These are phyloP conservation scores for Chlamydomonas schloesseri DNA, from an alignment of 139 green algal species.

Conservation along the genomic window DNA sequence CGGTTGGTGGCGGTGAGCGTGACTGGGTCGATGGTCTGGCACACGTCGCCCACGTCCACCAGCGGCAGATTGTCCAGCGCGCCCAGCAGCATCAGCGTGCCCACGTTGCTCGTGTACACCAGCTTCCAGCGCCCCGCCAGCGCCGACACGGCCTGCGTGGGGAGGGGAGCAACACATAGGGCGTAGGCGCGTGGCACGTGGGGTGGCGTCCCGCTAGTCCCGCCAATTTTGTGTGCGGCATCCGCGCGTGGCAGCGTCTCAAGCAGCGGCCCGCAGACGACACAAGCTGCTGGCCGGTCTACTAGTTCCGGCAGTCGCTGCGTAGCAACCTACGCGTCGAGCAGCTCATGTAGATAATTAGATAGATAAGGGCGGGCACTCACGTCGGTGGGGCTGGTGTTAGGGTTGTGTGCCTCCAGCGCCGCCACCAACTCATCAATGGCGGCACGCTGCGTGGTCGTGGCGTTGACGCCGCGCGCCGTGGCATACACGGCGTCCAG, in stretches of 20 bases:
- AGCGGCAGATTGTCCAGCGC: constrained; percentile 62
- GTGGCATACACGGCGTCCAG: constrained; percentile 75
- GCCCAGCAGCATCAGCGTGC: constrained; percentile 68
- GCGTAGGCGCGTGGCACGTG: neutral
- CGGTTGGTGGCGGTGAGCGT: neutral
- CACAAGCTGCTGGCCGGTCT: too few relatives aligned
- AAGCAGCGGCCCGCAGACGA: too few relatives aligned
- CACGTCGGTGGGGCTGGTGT: constrained; percentile 30
- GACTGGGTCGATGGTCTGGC: constrained; percentile 47
- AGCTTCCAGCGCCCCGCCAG: constrained; percentile 68
- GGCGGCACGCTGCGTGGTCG: constrained; percentile 50
- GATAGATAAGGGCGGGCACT: too few relatives aligned
- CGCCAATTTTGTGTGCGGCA: too few relatives aligned
- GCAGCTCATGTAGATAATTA: too few relatives aligned
- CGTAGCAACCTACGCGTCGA: too few relatives aligned
- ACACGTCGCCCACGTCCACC: constrained; percentile 72
- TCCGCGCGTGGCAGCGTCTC: too few relatives aligned
- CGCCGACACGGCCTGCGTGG: constrained; percentile 19
- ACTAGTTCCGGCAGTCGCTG: too few relatives aligned
- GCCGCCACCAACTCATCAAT: constrained; percentile 70
- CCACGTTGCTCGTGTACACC: constrained; percentile 72
- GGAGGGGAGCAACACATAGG: neutral
- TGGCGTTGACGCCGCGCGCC: constrained; percentile 56
- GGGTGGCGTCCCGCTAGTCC: too few relatives aligned
- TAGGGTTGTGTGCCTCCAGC: constrained; percentile 71